phyloP scores from a whole-genome alignment of 306 rosid species.

The Geum urbanum region DNA sequence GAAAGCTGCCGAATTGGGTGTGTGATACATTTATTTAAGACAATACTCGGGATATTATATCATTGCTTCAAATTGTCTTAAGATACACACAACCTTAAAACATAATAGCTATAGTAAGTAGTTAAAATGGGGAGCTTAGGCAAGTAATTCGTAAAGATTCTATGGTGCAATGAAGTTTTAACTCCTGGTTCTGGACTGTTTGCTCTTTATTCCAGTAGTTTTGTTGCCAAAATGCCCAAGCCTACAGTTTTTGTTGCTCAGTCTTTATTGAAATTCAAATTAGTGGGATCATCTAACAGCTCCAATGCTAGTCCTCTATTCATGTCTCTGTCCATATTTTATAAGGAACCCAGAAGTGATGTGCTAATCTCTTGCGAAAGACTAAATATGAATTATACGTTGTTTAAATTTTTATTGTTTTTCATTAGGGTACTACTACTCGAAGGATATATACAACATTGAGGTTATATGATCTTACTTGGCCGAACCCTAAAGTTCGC shows the following conservation, averaged over 20 bases:
- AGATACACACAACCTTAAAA: background rate
- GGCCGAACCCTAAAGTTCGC: background rate
- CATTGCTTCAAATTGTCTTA: background rate
- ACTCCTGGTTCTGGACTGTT: background rate
- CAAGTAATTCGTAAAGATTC: background rate
- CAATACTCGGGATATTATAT: background rate
- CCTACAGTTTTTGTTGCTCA: too few species aligned
- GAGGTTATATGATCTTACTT: background rate
- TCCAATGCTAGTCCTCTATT: background rate
- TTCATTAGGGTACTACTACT: background rate
- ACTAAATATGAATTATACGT: background rate
- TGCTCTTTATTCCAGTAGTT: background rate
- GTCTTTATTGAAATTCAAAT: background rate
- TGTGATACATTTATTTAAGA: background rate
- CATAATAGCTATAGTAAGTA: background rate
- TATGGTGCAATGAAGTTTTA: background rate
- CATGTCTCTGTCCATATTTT: background rate
- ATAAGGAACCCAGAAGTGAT: background rate
- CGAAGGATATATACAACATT: background rate
- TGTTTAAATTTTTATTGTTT: background rate
- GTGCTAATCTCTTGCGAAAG: background rate
- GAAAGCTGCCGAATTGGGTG: slow-evolving; percentile 98
- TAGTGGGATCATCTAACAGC: background rate
- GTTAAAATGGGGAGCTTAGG: background rate
- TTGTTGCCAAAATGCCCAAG: too few species aligned